phyloP scores from a whole-genome alignment of 2,329 filamentous ascomycete genomes.

The Aspergillus fumigatus region DNA sequence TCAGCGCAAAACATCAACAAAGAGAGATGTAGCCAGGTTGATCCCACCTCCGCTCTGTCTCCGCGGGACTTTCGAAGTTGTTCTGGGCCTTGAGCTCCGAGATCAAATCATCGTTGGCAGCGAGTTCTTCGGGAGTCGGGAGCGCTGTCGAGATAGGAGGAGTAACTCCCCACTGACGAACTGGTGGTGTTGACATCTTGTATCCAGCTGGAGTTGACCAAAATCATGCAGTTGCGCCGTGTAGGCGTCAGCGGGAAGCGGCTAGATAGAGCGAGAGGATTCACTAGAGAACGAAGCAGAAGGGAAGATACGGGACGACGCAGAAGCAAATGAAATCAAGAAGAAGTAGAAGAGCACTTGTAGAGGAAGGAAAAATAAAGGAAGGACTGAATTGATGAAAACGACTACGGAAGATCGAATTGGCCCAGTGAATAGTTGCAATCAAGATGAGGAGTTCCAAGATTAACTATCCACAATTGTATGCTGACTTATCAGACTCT shows the following conservation, averaged over 20 bases:
- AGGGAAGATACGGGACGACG: background rate
- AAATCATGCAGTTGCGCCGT: conserved; percentile 13
- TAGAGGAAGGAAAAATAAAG: conserved; percentile 1
- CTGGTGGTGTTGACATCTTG: conserved; percentile 33
- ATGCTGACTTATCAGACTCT: background rate
- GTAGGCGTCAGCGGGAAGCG: background rate
- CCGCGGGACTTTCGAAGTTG: conserved; percentile 80
- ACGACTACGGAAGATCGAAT: background rate
- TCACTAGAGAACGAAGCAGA: background rate
- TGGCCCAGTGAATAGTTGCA: background rate
- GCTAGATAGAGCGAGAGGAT: background rate
- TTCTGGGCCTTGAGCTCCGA: conserved; percentile 83
- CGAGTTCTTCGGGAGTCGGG: conserved; percentile 72
- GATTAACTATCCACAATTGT: background rate
- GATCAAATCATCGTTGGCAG: conserved; percentile 72
- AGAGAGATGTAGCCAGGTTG: conserved; percentile 1
- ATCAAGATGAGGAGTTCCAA: background rate
- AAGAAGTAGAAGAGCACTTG: conserved; percentile 2
- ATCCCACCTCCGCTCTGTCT: conserved; percentile 72
- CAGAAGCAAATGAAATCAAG: conserved; percentile 2
- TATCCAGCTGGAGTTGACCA: conserved; percentile 3
- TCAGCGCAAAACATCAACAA: conserved; percentile 6
- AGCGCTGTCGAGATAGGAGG: conserved; percentile 73
- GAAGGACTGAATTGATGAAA: conserved; percentile 3
- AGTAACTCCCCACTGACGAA: conserved; percentile 67